Percentiles rank a stretch among this genome's conserved stretches.
phyloP scores from a whole-genome alignment of 2,329 filamentous ascomycete species.

The Sarocladium brachiariae region DNA sequence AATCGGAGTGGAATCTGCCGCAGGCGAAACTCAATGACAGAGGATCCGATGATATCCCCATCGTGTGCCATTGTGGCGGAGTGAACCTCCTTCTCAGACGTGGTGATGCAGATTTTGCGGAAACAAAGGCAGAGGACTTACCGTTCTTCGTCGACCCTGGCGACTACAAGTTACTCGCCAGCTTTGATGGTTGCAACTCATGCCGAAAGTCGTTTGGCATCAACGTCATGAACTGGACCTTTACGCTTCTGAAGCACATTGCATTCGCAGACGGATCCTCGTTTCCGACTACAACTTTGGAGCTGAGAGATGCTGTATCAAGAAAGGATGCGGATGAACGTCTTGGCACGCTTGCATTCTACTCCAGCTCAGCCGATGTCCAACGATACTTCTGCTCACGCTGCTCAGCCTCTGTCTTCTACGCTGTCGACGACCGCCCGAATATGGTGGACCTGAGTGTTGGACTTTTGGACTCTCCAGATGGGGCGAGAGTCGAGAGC shows the following conservation, averaged over 20 bases:
- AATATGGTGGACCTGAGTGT: constrained; percentile 36
- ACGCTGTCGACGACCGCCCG: constrained; percentile 29
- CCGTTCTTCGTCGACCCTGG: constrained; percentile 36
- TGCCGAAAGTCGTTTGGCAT: constrained; percentile 35
- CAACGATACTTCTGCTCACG: constrained; percentile 41
- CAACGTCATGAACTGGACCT: constrained; percentile 41
- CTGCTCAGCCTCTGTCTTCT: constrained; percentile 42
- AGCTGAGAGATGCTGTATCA: constrained; percentile 28
- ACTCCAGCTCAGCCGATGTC: constrained; percentile 35
- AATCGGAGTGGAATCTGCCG: constrained; percentile 21
- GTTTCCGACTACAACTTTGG: constrained; percentile 14
- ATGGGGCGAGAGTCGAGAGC: constrained; percentile 39
- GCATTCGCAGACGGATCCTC: constrained; percentile 17
- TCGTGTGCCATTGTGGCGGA: constrained; percentile 41
- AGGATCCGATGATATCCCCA: constrained; percentile 20
- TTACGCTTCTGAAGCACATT: constrained; percentile 31
- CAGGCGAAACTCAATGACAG: neutral
- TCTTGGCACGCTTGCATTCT: constrained; percentile 36
- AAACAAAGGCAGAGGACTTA: constrained; percentile 21
- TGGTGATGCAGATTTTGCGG: constrained; percentile 19
- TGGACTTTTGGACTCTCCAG: constrained; percentile 34
- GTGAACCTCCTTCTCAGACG: constrained; percentile 34
- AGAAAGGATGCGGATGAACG: constrained; percentile 23
- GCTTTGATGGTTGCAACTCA: constrained; percentile 39
- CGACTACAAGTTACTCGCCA: constrained; percentile 31